Base-by-base conservation (phyloP, 2,329 filamentous ascomycete genomes). In the Pseudogymnoascus verrucosus region DNA sequence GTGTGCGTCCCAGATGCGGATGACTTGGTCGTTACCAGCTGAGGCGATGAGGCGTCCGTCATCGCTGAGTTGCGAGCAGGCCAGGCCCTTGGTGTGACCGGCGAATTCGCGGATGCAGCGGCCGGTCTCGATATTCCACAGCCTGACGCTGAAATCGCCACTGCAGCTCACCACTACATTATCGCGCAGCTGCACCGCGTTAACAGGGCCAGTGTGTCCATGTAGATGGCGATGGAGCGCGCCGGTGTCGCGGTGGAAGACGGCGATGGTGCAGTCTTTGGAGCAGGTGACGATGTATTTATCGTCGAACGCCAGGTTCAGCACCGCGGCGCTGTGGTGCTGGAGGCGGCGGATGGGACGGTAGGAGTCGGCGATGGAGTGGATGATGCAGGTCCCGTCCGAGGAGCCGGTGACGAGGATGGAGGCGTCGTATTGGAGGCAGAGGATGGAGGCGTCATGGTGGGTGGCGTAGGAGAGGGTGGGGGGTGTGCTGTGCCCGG, bases 341-440 rank as follows among this genome's bases (percentile, higher is more conserved):
- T 79, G 78, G 12, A 99, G 86, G 34, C 91, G 89, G 60, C 85
- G 87, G 65, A 96, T 85, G 0, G 95, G 93, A 64, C 84, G 82
- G 75, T 93, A 97, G 39, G 89, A 84, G 21, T 85, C 84, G 67
- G 87, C 85, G 69, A 97, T 85, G 69, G 92, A 88, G 84, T 96
- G 96, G 21, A 99, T 84, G 66, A 99, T 96, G 76, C 93, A 96
- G 31, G 88, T 91, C 61, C 87, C 86, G 75, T 99, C 95, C 0
- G 93, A 97, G 6, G 93, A 97, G 61, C 95, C 95, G 3, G 95
- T 98, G 14, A 97, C 92, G 70, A 99, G 87, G 67, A 97, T 96
- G 57, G 89, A 82, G 61, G 95, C 87, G 72, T 99, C 95, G 74
- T 96, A 99, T 73, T 97, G 93, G 60, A 99, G 82, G 74, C 95